Percentiles rank a stretch among this genome's conserved stretches.
These are phyloP conservation scores for Penicillium sp. DNA, from an alignment of 2,329 filamentous ascomycete species.

Conservation along the genomic window DNA sequence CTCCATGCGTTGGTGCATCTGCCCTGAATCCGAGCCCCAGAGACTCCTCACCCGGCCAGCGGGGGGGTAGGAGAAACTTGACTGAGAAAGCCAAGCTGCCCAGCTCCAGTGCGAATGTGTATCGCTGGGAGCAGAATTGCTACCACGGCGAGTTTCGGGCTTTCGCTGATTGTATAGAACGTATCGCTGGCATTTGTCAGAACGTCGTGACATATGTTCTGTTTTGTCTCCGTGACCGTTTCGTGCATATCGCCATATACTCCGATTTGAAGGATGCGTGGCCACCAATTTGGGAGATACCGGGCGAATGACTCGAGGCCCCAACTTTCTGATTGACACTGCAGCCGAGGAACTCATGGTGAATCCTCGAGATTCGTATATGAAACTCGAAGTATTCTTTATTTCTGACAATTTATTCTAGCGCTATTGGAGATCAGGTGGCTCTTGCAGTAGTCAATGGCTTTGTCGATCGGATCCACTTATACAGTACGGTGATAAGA, in stretches of 20 bases:
- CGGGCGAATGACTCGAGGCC: conserved; percentile 6
- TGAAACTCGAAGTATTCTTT: background rate
- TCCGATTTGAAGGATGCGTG: conserved; percentile 3
- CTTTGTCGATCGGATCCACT: background rate
- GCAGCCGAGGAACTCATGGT: conserved; percentile 15
- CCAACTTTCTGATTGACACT: conserved; percentile 4
- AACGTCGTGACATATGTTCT: conserved; percentile 7
- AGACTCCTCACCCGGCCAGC: conserved; percentile 8
- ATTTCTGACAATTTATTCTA: background rate
- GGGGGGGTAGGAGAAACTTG: conserved; percentile 7
- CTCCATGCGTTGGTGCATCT: conserved; percentile 28
- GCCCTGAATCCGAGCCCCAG: conserved; percentile 19
- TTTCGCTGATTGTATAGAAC: conserved; percentile 7
- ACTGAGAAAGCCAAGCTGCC: conserved; percentile 6
- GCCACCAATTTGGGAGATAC: conserved; percentile 8
- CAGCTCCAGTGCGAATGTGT: background rate
- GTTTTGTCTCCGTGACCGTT: conserved; percentile 7
- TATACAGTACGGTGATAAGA: background rate
- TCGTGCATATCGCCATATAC: conserved; percentile 10
- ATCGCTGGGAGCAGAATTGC: conserved; percentile 5
- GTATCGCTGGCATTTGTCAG: conserved; percentile 9
- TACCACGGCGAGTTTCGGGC: conserved; percentile 1
- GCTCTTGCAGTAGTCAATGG: background rate
- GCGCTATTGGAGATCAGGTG: background rate
- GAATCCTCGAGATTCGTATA: background rate